Conservation (phyloP, 371 early-diverging fungal genomes). For the Actinomortierella wolfii region DNA sequence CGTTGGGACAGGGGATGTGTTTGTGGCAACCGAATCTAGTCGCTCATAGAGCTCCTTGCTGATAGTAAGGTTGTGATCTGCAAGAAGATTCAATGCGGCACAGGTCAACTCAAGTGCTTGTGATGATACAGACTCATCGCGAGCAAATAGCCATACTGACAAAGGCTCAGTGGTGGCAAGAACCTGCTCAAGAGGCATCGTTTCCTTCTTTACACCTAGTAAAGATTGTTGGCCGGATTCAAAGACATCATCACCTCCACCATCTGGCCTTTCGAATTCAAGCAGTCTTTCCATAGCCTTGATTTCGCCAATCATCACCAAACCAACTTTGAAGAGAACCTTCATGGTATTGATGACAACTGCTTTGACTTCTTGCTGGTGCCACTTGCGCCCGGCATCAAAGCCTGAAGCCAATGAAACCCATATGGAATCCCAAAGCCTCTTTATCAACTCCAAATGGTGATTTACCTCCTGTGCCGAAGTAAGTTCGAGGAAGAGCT, state of each 20-base stretch:
- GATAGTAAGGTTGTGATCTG: conserved; percentile 24
- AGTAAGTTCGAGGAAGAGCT: conserved; percentile 33
- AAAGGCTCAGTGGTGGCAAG: conserved; percentile 19
- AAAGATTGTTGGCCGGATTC: conserved; percentile 1
- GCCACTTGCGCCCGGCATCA: conserved; percentile 30
- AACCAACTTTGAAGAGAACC: conserved; percentile 26
- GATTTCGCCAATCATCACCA: conserved; percentile 39
- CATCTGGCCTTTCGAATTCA: conserved; percentile 35
- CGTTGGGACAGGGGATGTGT: conserved; percentile 16
- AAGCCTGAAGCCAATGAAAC: conserved; percentile 29
- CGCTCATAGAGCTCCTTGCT: conserved; percentile 6
- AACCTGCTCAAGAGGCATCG: conserved; percentile 37
- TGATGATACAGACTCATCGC: conserved; percentile 26
- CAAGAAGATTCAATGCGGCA: conserved; percentile 29
- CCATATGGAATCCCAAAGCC: conserved; percentile 43
- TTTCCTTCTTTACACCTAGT: conserved; percentile 6
- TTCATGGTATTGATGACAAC: conserved; percentile 41
- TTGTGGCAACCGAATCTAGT: conserved; percentile 20
- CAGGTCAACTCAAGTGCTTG: conserved; percentile 27
- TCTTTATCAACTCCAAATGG: conserved; percentile 29
- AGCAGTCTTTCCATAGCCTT: conserved; percentile 34
- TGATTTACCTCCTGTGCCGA: conserved; percentile 32
- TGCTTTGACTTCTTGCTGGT: conserved; percentile 18
- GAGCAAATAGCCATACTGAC: conserved; percentile 37
- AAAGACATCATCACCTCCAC: conserved; percentile 17